phyloP scores from a whole-genome alignment of 2,329 filamentous ascomycete species.

The Fusarium falciforme region DNA sequence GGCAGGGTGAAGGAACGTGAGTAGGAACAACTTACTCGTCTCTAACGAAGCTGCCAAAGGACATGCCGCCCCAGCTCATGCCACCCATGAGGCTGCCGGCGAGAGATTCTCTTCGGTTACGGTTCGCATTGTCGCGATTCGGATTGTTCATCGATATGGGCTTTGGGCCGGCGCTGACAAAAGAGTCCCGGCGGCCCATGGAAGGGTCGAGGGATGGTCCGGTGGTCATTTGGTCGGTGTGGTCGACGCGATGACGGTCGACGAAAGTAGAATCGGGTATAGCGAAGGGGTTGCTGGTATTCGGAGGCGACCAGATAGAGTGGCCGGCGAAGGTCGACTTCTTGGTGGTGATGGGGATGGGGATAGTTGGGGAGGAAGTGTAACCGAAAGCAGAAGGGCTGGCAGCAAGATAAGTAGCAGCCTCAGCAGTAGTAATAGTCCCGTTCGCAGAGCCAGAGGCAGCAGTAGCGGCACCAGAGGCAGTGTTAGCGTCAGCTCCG shows the following conservation, averaged over 20 bases:
- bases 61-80: constrained; percentile 97
- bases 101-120: constrained; percentile 70
- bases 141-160: constrained; percentile 75
- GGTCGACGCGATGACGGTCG: constrained; percentile 39
- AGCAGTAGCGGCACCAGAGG: constrained; percentile 39
- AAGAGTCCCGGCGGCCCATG: constrained; percentile 72
- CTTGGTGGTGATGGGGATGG: constrained; percentile 43
- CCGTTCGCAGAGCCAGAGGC: constrained; percentile 40
- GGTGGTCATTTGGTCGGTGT: constrained; percentile 65
- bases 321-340: constrained; percentile 19
- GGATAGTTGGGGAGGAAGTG: constrained; percentile 45
- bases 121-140: constrained; percentile 68
- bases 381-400: constrained; percentile 30
- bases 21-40: constrained; percentile 82
- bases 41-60: constrained; percentile 94
- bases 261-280: constrained; percentile 42
- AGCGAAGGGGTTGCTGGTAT: constrained; percentile 37
- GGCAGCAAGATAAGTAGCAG: constrained; percentile 38
- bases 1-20: constrained; percentile 18
- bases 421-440: constrained; percentile 38
- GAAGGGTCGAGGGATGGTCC: constrained; percentile 67
- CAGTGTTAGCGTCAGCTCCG: constrained; percentile 44
- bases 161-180: constrained; percentile 73
- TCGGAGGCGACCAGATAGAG: background rate
- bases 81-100: constrained; percentile 78